Evolutionary conservation across 768 basidiomycete genomes (phyloP).

Genomic region (Lanmaoa pseudosensibilis): DNA sequence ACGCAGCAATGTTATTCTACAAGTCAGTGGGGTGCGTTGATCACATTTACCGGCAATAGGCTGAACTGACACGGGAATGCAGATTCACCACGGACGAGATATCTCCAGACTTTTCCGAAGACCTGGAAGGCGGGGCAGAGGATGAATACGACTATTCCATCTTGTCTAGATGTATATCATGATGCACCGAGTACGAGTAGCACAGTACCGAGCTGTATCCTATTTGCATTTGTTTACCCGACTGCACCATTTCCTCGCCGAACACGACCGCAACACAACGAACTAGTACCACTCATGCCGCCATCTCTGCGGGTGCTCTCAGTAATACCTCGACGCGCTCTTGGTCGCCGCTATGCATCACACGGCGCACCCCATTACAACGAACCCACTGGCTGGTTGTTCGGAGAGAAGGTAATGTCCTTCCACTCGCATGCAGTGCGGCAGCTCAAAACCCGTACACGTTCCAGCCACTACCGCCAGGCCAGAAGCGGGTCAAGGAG

Average conservation of each 20-base stretch:
- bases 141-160: conserved; percentile 41
- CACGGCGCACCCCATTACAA: conserved; percentile 84
- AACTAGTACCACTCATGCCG: conserved; percentile 38
- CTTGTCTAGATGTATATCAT: conserved; percentile 31
- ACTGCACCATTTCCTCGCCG: conserved; percentile 4
- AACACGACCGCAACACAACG: not conserved
- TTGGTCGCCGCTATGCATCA: conserved; percentile 56
- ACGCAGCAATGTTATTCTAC: conserved; percentile 52
- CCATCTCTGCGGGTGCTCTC: conserved; percentile 44
- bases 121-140: conserved; percentile 29
- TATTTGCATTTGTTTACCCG: conserved; percentile 29
- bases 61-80: conserved; percentile 7
- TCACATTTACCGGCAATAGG: not conserved
- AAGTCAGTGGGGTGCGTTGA: conserved; percentile 47
- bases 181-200: not conserved
- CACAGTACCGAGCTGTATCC: not conserved
- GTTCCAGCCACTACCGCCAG: conserved; percentile 67
- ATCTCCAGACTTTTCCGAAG: conserved; percentile 46
- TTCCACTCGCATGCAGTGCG: not conserved
- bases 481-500: conserved; percentile 84
- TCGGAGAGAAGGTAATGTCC: conserved; percentile 76
- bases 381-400: conserved; percentile 84
- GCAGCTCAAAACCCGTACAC: conserved; percentile 1
- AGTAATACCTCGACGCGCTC: conserved; percentile 20
- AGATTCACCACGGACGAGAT: conserved; percentile 57